phyloP scores from a whole-genome alignment of 2,329 filamentous ascomycete genomes.

The Spiromastix sp. region DNA sequence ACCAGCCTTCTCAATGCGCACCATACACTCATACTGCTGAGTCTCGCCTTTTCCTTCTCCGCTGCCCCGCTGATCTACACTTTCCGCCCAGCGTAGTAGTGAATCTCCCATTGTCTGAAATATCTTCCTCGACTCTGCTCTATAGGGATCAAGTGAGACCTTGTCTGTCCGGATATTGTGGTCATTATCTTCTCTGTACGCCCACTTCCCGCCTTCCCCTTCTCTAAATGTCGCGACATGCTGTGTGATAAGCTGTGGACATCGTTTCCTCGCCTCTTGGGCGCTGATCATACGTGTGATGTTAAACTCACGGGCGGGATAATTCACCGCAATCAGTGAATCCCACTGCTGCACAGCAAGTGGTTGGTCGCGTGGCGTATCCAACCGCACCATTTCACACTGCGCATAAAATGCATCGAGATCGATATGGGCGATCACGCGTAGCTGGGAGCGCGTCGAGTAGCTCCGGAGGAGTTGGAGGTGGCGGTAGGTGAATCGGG shows the following conservation, averaged over 20 bases:
- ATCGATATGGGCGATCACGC: constrained; percentile 84
- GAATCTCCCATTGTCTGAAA: constrained; percentile 65
- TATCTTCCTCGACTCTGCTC: constrained; percentile 74
- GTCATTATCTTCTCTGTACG: constrained; percentile 72
- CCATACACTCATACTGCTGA: constrained; percentile 19
- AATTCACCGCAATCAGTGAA: constrained; percentile 92
- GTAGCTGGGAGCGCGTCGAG: constrained; percentile 63
- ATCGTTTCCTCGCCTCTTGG: constrained; percentile 74
- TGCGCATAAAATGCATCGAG: constrained; percentile 97
- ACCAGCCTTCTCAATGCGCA: constrained; percentile 78
- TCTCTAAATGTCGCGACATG: constrained; percentile 94
- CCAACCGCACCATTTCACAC: constrained; percentile 84
- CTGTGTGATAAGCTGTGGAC: constrained; percentile 72
- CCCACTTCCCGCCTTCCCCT: constrained; percentile 76
- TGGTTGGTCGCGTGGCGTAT: constrained; percentile 62
- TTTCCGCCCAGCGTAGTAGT: constrained; percentile 42
- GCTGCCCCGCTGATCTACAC: constrained; percentile 8
- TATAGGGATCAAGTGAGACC: constrained; percentile 87
- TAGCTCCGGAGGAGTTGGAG: constrained; percentile 64
- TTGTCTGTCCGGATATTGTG: constrained; percentile 79
- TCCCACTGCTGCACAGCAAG: constrained; percentile 95
- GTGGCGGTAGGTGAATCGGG: constrained; percentile 76
- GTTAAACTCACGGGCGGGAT: constrained; percentile 72
- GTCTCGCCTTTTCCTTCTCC: constrained; percentile 10
- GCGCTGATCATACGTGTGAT: constrained; percentile 70